Evolutionary conservation across 2,329 filamentous ascomycete genomes (phyloP).

Genomic region (Didymella keratinophila): DNA sequence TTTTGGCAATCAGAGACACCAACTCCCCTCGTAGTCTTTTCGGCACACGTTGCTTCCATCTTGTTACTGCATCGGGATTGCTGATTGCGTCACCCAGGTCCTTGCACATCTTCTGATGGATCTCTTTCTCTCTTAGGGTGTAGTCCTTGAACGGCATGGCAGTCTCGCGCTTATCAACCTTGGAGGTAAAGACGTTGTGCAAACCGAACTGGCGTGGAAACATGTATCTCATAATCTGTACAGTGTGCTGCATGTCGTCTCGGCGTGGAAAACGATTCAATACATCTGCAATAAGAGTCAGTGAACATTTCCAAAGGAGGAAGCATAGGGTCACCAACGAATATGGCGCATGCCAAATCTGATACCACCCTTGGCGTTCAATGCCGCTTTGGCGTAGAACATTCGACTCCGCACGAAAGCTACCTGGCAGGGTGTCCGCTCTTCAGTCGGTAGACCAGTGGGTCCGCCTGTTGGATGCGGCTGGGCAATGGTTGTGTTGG

Average conservation of each 20-base stretch:
- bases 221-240: constrained; percentile 86
- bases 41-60: constrained; percentile 58
- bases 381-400: constrained; percentile 78
- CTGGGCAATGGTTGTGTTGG: background rate
- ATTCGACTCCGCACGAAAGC: constrained; percentile 82
- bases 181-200: constrained; percentile 88
- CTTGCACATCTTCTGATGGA: constrained; percentile 53
- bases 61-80: constrained; percentile 33
- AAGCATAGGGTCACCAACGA: constrained; percentile 63
- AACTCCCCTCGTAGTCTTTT: constrained; percentile 72
- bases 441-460: constrained; percentile 15
- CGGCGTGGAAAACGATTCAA: constrained; percentile 72
- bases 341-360: constrained; percentile 80
- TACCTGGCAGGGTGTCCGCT: constrained; percentile 64
- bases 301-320: background rate
- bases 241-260: constrained; percentile 61
- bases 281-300: constrained; percentile 66
- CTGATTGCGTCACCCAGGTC: constrained; percentile 26
- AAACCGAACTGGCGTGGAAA: constrained; percentile 91
- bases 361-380: constrained; percentile 73
- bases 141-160: constrained; percentile 83
- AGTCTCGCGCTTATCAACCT: constrained; percentile 70
- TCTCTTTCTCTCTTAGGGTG: constrained; percentile 83
- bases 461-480: background rate
- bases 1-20: constrained; percentile 66